These are phyloP conservation scores for Plasmopara halstedii DNA, from an alignment of 352 stramenopile species.

Conservation along the genomic window DNA sequence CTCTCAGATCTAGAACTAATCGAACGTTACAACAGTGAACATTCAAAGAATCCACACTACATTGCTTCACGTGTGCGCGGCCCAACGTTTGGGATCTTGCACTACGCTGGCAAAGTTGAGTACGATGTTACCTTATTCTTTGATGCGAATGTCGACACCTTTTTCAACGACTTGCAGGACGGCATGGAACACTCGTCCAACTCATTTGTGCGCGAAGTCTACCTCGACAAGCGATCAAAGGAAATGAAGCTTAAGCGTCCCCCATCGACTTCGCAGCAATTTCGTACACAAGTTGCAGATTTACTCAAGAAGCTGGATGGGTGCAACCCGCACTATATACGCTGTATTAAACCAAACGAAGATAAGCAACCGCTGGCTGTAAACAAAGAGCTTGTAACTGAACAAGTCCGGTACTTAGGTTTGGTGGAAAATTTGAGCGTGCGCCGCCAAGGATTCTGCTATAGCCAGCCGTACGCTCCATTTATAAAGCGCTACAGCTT, in stretches of 20 bases:
- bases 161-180: slow-evolving; percentile 75
- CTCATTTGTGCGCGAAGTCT: slow-evolving; percentile 67
- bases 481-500: slow-evolving; percentile 86
- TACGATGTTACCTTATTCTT: slow-evolving; percentile 84
- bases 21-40: slow-evolving; percentile 63
- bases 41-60: slow-evolving; percentile 69
- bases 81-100: slow-evolving; percentile 69
- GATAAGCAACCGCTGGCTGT: slow-evolving; percentile 69
- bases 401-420: slow-evolving; percentile 77
- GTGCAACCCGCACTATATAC: slow-evolving; percentile 88
- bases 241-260: slow-evolving; percentile 80
- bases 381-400: slow-evolving; percentile 55
- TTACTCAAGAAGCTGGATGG: slow-evolving; percentile 80
- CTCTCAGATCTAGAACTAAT: slow-evolving; percentile 71
- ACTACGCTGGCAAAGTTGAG: slow-evolving; percentile 83
- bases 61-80: slow-evolving; percentile 59
- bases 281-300: slow-evolving; percentile 67
- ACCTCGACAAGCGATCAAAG: slow-evolving; percentile 69
- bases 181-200: slow-evolving; percentile 68
- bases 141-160: slow-evolving; percentile 79
- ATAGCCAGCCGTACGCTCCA: slow-evolving; percentile 67
- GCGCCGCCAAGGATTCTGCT: slow-evolving; percentile 78
- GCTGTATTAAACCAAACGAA: slow-evolving; percentile 89
- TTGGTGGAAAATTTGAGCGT: slow-evolving; percentile 80
- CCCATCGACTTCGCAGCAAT: slow-evolving; percentile 79